These are phyloP conservation scores for Calonectria ilicicola DNA, from an alignment of 2,329 filamentous ascomycete genomes.

Conservation along the genomic window DNA sequence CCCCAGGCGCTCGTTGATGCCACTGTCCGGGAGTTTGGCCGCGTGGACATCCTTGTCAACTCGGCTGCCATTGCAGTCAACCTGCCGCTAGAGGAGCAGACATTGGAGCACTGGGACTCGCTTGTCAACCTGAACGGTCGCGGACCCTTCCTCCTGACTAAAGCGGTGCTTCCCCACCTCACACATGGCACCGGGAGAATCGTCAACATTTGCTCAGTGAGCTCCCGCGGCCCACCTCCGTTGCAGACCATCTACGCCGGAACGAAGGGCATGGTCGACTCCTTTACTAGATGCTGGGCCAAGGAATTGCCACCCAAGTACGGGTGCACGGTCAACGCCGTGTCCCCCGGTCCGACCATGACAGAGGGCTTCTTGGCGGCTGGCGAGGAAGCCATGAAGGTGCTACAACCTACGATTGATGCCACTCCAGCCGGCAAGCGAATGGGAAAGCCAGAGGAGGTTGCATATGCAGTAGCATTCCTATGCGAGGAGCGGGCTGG, in stretches of 20 bases:
- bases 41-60: constrained; percentile 55
- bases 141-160: constrained; percentile 56
- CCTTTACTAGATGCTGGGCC: constrained; percentile 57
- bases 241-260: constrained; percentile 60
- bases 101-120: constrained; percentile 51
- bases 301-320: constrained; percentile 48
- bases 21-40: constrained; percentile 48
- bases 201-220: constrained; percentile 55
- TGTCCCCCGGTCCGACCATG: constrained; percentile 42
- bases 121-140: constrained; percentile 56
- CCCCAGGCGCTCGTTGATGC: constrained; percentile 51
- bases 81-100: constrained; percentile 51
- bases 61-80: constrained; percentile 52
- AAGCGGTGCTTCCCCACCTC: constrained; percentile 53
- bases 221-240: constrained; percentile 48
- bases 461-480: constrained; percentile 60
- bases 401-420: constrained; percentile 55
- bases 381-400: constrained; percentile 48
- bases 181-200: constrained; percentile 50
- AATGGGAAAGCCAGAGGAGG: constrained; percentile 57
- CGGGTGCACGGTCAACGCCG: constrained; percentile 27
- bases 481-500: constrained; percentile 57
- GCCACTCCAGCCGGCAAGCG: constrained; percentile 55
- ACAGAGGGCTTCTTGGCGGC: constrained; percentile 50
- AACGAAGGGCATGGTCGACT: constrained; percentile 62